phyloP scores from a whole-genome alignment of 176 grass and related monocot species.

The Phragmites australis region DNA sequence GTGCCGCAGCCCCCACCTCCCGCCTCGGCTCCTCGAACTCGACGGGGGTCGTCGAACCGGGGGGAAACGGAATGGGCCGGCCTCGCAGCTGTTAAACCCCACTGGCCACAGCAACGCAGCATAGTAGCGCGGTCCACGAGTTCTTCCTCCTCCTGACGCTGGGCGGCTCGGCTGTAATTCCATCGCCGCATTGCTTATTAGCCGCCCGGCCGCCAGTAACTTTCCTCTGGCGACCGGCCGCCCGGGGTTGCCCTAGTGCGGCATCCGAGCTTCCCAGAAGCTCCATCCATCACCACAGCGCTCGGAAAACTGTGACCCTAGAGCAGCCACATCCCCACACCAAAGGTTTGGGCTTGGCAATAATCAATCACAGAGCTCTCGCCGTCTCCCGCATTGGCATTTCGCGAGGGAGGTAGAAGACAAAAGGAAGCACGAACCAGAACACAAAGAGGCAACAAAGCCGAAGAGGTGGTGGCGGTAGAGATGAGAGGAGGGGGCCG shows the following conservation, averaged over 20 bases:
- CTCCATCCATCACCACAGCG: neutral
- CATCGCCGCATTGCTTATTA: too few species aligned
- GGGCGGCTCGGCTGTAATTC: too few species aligned
- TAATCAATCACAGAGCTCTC: neutral
- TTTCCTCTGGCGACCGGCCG: too few species aligned
- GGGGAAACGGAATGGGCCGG: neutral
- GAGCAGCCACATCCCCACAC: neutral
- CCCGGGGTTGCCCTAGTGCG: too few species aligned
- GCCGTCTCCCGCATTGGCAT: constrained; percentile 11
- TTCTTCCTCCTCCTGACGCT: too few species aligned
- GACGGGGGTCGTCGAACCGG: neutral
- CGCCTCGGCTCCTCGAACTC: neutral
- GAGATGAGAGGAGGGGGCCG: neutral
- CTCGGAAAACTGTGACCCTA: neutral
- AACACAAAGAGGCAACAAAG: neutral
- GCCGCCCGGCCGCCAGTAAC: too few species aligned
- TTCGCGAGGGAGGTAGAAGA: neutral
- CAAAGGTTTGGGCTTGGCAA: neutral
- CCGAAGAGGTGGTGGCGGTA: neutral
- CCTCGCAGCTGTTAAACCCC: neutral
- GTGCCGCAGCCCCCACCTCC: too few species aligned
- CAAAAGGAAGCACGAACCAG: neutral
- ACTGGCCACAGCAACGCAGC: too few species aligned
- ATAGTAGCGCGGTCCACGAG: too few species aligned
- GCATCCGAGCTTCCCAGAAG: too few species aligned